Conservation (phyloP, 2,329 filamentous ascomycete genomes). For the Myriosclerotinia curreyana region DNA sequence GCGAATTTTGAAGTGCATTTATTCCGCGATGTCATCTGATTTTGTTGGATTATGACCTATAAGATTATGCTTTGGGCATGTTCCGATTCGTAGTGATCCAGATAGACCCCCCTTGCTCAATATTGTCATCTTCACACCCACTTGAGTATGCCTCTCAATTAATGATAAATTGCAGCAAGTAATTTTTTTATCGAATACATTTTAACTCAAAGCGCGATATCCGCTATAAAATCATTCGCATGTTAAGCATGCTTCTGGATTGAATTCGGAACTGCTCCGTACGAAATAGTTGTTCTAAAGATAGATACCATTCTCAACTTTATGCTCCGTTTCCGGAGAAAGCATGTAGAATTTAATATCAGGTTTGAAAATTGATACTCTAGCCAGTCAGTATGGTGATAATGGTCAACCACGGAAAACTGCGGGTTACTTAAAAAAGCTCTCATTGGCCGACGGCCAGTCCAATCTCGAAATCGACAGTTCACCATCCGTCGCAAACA, state of each 20-base stretch:
- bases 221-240: background rate
- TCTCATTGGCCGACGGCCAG: background rate
- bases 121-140: background rate
- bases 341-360: too few relatives aligned
- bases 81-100: conserved; percentile 8
- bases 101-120: background rate
- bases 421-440: background rate
- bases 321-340: too few relatives aligned
- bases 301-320: too few relatives aligned
- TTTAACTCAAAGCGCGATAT: background rate
- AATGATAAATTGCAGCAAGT: background rate
- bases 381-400: background rate
- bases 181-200: too few relatives aligned
- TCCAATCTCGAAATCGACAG: background rate
- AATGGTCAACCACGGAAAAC: background rate
- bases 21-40: conserved; percentile 1
- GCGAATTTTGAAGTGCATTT: background rate
- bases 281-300: background rate
- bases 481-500: background rate
- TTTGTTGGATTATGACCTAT: background rate
- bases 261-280: background rate
- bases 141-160: background rate
- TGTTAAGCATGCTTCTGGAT: background rate
- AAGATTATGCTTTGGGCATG: background rate
- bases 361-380: too few relatives aligned